Percentiles rank a stretch among this genome's conserved stretches.
These are phyloP conservation scores for Backusella parvicylindrica DNA, from an alignment of 192 early-diverging fungal genomes.

Conservation along the genomic window DNA sequence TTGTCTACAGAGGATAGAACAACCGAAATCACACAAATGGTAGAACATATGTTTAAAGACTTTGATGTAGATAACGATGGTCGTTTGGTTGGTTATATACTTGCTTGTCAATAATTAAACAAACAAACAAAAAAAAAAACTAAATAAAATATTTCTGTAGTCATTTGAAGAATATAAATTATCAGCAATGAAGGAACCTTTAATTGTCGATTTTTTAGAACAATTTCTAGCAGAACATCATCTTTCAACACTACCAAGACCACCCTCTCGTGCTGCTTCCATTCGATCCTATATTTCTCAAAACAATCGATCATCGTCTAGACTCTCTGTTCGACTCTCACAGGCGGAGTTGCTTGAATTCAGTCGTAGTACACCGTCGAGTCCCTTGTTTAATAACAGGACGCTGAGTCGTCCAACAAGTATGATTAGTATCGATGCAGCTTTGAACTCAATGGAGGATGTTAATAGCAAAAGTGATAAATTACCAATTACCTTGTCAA, in stretches of 20 bases:
- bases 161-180: slow-evolving; percentile 74
- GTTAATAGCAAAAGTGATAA: neutral
- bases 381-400: slow-evolving; percentile 8
- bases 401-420: slow-evolving; percentile 23
- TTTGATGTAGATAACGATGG: slow-evolving; percentile 79
- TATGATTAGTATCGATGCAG: slow-evolving; percentile 29
- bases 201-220: slow-evolving; percentile 74
- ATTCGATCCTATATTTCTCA: slow-evolving; percentile 25
- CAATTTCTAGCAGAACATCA: slow-evolving; percentile 66
- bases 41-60: slow-evolving; percentile 74
- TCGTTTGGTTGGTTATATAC: slow-evolving; percentile 50
- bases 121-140: neutral
- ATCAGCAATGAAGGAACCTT: slow-evolving; percentile 74
- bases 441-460: slow-evolving; percentile 17
- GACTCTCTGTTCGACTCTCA: slow-evolving; percentile 30
- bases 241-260: slow-evolving; percentile 21
- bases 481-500: neutral
- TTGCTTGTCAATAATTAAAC: neutral
- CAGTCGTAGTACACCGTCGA: slow-evolving; percentile 2
- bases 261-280: slow-evolving; percentile 23
- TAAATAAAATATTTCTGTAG: slow-evolving; percentile 22
- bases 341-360: slow-evolving; percentile 37
- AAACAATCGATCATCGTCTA: slow-evolving; percentile 12
- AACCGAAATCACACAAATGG: slow-evolving; percentile 56
- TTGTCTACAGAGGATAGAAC: slow-evolving; percentile 68